Evolutionary conservation across 306 rosid genomes (phyloP).

Genomic region (Acacia acuminata): DNA sequence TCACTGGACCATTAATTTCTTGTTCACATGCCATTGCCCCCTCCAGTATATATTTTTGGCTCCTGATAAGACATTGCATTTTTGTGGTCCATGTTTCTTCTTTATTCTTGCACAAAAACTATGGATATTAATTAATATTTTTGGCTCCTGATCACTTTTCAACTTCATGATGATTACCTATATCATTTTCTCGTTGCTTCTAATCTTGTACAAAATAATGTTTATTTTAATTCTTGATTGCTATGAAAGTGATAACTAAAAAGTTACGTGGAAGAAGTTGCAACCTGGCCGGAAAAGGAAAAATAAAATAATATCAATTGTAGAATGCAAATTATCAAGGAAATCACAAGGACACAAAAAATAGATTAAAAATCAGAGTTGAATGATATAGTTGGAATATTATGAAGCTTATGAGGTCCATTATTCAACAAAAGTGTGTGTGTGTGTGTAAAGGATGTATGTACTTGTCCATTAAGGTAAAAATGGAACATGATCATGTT

Average conservation of each 20-base stretch:
- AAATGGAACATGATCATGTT: conserved; percentile 22
- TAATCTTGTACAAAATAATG: background rate
- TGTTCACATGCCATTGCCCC: background rate
- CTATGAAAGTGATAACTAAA: background rate
- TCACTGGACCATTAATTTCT: background rate
- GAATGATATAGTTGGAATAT: background rate
- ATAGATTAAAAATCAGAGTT: background rate
- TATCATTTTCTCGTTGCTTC: background rate
- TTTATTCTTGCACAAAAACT: no score
- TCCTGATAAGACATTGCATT: background rate
- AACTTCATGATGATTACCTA: background rate
- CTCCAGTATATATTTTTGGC: background rate
- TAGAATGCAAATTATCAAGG: background rate
- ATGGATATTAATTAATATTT: background rate
- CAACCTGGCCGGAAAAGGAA: background rate
- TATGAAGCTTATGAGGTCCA: no score
- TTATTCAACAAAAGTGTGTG: no score
- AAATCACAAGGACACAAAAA: background rate
- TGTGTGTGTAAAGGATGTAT: background rate
- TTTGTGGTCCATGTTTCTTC: background rate
- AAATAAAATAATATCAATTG: no score
- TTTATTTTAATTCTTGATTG: background rate
- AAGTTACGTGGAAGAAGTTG: background rate
- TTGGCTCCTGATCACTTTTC: no score
- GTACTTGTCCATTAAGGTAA: background rate